Base-by-base conservation (phyloP, 148 eudicot genomes). In the Rhododendron ovatum region DNA sequence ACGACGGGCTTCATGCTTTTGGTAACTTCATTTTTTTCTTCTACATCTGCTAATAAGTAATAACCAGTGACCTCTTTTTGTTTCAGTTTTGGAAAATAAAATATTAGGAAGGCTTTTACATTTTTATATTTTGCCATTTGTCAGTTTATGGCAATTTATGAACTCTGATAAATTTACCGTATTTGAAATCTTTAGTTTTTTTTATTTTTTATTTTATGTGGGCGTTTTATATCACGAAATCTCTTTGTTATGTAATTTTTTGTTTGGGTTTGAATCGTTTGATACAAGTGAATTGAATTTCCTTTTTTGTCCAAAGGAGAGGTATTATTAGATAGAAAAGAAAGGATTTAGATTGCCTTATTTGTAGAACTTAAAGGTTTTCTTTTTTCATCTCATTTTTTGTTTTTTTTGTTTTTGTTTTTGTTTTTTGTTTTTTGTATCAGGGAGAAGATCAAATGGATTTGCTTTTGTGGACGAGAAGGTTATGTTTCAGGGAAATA, bases 401-500 rank as follows among this genome's bases (percentile, higher is more conserved):
- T n/a, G n/a, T n/a, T n/a, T n/a, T n/a, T n/a, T 30, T 30, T 30
- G 30, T 85, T 61, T 39, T 57, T 41, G 0, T 39, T 39, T 39
- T 41, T 41, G 7, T 41, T 78, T 78, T 33, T 53, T 18, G 43
- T 78, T 33, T 53, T 20, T 61, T 76, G 76, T 28, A 45, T 30
- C 89, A 91, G 98, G 98, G 87, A 86, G 95, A 84, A 91, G 95
- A 87, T 84, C 86, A 53, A 88, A 92, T 89, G 96, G 95, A 30
- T 87, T 76, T 83, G 75, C 90, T 81, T 88, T 89, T 37, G 92
- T 94, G 82, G 98, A 96, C 86, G 98, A 95, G 75, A 95, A 91
- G 86, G 77, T 59, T 57, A 22, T 88, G 50, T 91, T 84, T 82
- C 50, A 87, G 84, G 89, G 91, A 81, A 89, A 85, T 41, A 86